phyloP scores from a whole-genome alignment of 139 green algal genomes.

The Deuterostichococcus epilithicus region DNA sequence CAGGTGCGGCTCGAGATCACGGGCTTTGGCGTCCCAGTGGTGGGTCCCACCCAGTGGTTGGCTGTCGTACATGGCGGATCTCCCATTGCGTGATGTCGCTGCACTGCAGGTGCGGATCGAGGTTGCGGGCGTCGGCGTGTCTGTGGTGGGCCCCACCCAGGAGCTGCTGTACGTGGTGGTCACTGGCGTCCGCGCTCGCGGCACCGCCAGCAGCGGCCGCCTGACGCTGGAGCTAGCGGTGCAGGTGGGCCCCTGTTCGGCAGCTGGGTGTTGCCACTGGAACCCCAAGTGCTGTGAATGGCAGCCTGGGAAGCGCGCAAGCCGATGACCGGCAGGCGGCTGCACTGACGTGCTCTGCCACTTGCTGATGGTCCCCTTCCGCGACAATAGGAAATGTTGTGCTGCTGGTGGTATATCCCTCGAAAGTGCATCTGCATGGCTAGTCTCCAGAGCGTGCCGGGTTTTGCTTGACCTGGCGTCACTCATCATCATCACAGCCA shows the following conservation, averaged over 20 bases:
- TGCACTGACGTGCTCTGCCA: not conserved
- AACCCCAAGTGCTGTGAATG: too few species aligned
- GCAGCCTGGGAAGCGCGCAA: too few species aligned
- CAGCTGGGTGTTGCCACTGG: too few species aligned
- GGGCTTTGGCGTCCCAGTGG: too few species aligned
- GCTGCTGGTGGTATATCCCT: not conserved
- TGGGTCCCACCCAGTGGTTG: too few species aligned
- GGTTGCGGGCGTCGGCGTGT: constrained; percentile 36
- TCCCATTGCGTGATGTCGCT: not conserved
- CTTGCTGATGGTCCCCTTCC: not conserved
- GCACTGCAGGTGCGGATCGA: constrained; percentile 12
- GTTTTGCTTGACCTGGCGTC: not conserved
- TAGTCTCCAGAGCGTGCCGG: not conserved
- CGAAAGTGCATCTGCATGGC: too few species aligned
- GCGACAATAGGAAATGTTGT: not conserved
- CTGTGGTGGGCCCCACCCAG: constrained; percentile 44
- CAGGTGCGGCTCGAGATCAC: not conserved
- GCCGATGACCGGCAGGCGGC: too few species aligned
- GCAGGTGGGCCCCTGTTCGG: too few species aligned
- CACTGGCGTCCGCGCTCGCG: constrained; percentile 7
- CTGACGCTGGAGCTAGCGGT: constrained; percentile 29
- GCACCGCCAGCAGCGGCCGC: constrained; percentile 31
- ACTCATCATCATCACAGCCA: not conserved
- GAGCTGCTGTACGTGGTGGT: constrained; percentile 62
- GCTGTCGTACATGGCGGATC: too few species aligned